A percentile compares a stretch with the other conserved stretches of the same genome.
Conservation (phyloP, 2,329 filamentous ascomycete species). For the Metarhizium guizhouense region DNA sequence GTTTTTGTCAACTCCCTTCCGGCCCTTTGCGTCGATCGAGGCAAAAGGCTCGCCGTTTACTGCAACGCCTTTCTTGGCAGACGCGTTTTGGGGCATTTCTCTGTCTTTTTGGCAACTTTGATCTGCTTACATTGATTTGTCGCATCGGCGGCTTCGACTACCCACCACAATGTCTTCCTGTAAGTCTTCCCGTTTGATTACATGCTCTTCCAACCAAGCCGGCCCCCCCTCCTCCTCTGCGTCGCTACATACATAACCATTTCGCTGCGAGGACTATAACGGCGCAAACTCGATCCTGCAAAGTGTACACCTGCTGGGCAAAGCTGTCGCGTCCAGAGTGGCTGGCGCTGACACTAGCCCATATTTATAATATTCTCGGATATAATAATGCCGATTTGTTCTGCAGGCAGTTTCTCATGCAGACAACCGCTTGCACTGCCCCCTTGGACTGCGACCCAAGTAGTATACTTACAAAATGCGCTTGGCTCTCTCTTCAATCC, state of each 20-base stretch:
- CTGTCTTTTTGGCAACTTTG: background rate
- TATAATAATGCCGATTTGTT: background rate
- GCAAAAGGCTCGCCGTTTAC: background rate
- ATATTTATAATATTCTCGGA: background rate
- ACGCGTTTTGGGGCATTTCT: background rate
- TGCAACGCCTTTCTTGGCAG: background rate
- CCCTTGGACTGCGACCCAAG: too few species aligned
- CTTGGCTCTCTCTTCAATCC: too few species aligned
- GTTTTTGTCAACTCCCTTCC: background rate
- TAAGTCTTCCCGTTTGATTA: background rate
- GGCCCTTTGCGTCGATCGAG: background rate
- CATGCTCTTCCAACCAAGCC: background rate
- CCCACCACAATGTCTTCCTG: conserved; percentile 2
- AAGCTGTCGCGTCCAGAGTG: background rate
- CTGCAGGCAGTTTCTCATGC: background rate
- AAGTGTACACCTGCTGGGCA: background rate
- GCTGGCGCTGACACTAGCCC: background rate
- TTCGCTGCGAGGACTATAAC: background rate
- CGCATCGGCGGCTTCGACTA: background rate
- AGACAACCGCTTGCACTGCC: too few species aligned
- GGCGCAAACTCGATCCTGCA: background rate
- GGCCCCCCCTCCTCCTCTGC: too few species aligned
- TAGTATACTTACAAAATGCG: too few species aligned
- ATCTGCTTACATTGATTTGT: background rate
- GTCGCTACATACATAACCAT: background rate